These are phyloP conservation scores for Rostrohypoxylon terebratum DNA, from an alignment of 495 filamentous ascomycete genomes.

Conservation along the genomic window DNA sequence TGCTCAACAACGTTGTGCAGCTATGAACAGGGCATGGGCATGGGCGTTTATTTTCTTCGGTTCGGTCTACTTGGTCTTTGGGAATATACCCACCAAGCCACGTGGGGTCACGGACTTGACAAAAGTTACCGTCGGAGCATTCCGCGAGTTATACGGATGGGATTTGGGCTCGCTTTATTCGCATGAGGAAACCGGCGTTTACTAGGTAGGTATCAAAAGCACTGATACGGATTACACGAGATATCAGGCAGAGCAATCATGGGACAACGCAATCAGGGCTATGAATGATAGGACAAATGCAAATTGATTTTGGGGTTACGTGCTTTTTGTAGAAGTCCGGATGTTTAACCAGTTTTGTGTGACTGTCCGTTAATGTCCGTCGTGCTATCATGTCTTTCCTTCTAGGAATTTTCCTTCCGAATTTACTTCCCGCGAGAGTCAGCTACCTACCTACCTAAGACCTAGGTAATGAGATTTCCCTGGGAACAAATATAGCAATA, in stretches of 20 bases:
- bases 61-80: background rate
- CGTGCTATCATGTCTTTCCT: background rate
- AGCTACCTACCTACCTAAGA: no score
- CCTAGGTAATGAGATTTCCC: no score
- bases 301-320: background rate
- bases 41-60: slow-evolving; percentile 8
- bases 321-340: background rate
- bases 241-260: background rate
- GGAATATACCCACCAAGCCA: slow-evolving; percentile 18
- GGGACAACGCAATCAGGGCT: background rate
- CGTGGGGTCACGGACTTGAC: slow-evolving; percentile 1
- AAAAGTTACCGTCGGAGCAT: slow-evolving; percentile 6
- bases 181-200: slow-evolving; percentile 24
- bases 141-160: background rate
- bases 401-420: no score
- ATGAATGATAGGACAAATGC: background rate
- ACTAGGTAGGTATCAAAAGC: slow-evolving; percentile 19
- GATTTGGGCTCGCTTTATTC: background rate
- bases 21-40: slow-evolving; percentile 60
- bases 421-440: no score
- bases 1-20: slow-evolving; percentile 88
- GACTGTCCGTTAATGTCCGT: background rate
- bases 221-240: slow-evolving; percentile 8
- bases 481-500: no score
- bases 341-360: background rate